These are phyloP conservation scores for Chiua virens DNA, from an alignment of 768 basidiomycete species.

Conservation along the genomic window DNA sequence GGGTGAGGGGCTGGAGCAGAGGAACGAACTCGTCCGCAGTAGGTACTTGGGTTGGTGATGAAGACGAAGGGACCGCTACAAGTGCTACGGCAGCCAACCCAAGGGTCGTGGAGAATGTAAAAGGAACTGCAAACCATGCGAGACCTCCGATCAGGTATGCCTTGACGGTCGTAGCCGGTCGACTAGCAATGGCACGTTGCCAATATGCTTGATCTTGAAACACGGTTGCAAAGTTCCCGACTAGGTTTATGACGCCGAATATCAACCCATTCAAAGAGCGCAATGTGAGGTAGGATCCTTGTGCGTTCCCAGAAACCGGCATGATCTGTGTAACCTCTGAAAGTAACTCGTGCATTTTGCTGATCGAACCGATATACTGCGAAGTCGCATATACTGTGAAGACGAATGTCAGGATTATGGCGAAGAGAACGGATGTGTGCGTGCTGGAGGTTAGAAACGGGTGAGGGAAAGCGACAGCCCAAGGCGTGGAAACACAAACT, in stretches of 20 bases:
- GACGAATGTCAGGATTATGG: constrained; percentile 74
- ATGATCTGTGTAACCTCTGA: constrained; percentile 46
- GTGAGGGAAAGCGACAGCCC: not conserved
- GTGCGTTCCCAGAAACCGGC: constrained; percentile 80
- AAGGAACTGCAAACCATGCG: constrained; percentile 91
- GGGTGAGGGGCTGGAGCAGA: constrained; percentile 42
- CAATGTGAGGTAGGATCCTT: constrained; percentile 84
- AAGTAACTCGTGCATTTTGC: constrained; percentile 79
- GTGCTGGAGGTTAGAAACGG: constrained; percentile 47
- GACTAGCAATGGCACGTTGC: constrained; percentile 88
- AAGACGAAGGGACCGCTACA: constrained; percentile 38
- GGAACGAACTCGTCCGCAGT: constrained; percentile 49
- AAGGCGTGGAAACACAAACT: constrained; percentile 46
- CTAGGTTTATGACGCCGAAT: constrained; percentile 85
- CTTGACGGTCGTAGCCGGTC: constrained; percentile 83
- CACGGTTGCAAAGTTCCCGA: constrained; percentile 76
- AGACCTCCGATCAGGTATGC: constrained; percentile 88
- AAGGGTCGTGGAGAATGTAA: constrained; percentile 82
- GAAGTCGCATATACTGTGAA: constrained; percentile 85
- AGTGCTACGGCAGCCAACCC: constrained; percentile 89
- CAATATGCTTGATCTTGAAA: constrained; percentile 81
- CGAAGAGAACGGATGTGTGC: constrained; percentile 83
- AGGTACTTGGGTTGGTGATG: constrained; percentile 36
- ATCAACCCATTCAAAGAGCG: constrained; percentile 74
- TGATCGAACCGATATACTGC: constrained; percentile 74